These are phyloP conservation scores for Trichosporon faecale DNA, from an alignment of 1,284 basidiomycete species.

Conservation along the genomic window DNA sequence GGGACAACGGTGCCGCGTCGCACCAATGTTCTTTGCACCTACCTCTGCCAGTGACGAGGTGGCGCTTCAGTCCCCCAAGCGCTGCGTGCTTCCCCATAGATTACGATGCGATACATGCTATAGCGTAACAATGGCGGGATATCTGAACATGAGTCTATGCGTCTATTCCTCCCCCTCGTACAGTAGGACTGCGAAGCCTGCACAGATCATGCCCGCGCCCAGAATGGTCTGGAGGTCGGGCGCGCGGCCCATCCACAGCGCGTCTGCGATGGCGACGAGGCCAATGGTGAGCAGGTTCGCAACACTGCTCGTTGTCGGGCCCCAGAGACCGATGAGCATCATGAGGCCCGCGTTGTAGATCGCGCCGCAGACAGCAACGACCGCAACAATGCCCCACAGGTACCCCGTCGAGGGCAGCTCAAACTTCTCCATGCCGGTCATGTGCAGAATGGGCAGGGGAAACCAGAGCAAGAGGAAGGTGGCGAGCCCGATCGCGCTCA, in stretches of 20 bases:
- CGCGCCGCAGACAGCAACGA: slow-evolving; percentile 42
- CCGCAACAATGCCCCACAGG: slow-evolving; percentile 32
- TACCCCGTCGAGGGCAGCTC: slow-evolving; percentile 26
- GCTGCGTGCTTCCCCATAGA: background rate
- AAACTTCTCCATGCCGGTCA: slow-evolving; percentile 44
- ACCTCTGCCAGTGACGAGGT: background rate
- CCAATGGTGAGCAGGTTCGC: slow-evolving; percentile 52
- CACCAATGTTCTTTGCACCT: background rate
- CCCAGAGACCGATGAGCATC: slow-evolving; percentile 52
- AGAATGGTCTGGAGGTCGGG: slow-evolving; percentile 42
- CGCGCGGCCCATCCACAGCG: slow-evolving; percentile 43
- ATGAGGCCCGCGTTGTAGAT: slow-evolving; percentile 52
- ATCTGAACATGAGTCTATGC: background rate
- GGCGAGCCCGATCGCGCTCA: slow-evolving; percentile 47
- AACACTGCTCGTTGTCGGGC: slow-evolving; percentile 49
- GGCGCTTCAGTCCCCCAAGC: background rate
- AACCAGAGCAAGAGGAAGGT: slow-evolving; percentile 48
- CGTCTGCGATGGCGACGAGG: slow-evolving; percentile 48
- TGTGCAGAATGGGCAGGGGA: slow-evolving; percentile 43
- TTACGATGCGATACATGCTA: background rate
- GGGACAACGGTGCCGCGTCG: background rate
- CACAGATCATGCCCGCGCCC: slow-evolving; percentile 48
- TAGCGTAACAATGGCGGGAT: background rate
- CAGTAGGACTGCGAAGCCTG: slow-evolving; percentile 48
- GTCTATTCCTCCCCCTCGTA: slow-evolving; percentile 45